Evolutionary conservation across 2,329 filamentous ascomycete genomes (phyloP).

Genomic region (Falciphora oryzae): DNA sequence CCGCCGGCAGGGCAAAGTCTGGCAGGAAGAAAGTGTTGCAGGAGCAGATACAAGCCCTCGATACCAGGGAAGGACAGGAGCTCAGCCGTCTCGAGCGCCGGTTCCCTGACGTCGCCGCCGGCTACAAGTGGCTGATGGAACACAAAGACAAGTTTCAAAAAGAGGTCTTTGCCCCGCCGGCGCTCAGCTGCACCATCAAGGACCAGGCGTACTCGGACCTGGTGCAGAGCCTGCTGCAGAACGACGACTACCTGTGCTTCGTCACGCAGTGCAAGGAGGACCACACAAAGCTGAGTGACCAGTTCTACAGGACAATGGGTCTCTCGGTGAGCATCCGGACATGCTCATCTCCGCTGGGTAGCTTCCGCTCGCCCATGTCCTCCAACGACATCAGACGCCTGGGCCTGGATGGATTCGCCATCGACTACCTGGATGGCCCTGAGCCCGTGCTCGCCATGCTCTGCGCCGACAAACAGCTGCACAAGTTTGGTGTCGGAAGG

Average conservation of each 20-base stretch:
- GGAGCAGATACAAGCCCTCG: conserved; percentile 43
- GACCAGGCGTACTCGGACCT: conserved; percentile 59
- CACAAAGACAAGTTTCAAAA: conserved; percentile 66
- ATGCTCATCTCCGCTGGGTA: conserved; percentile 45
- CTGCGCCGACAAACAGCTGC: conserved; percentile 65
- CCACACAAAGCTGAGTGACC: conserved; percentile 63
- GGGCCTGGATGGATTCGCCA: conserved; percentile 75
- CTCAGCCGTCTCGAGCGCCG: conserved; percentile 55
- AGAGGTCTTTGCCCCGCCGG: conserved; percentile 73
- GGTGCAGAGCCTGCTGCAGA: conserved; percentile 45
- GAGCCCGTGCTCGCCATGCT: conserved; percentile 82
- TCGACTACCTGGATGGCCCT: conserved; percentile 76
- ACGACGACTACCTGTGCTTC: conserved; percentile 57
- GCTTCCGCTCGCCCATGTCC: conserved; percentile 50
- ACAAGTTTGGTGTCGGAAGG: conserved; percentile 61
- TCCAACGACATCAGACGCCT: conserved; percentile 45
- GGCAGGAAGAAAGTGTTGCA: conserved; percentile 20
- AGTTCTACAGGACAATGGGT: conserved; percentile 57
- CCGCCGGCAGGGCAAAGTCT: conserved; percentile 10
- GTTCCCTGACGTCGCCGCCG: conserved; percentile 59
- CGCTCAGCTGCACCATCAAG: conserved; percentile 74
- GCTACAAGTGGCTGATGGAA: conserved; percentile 76
- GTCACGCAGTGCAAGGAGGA: conserved; percentile 73
- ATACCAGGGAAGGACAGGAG: conserved; percentile 72
- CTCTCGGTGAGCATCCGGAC: conserved; percentile 70